Conservation (phyloP, 768 basidiomycete species). For the Russula virescens region DNA sequence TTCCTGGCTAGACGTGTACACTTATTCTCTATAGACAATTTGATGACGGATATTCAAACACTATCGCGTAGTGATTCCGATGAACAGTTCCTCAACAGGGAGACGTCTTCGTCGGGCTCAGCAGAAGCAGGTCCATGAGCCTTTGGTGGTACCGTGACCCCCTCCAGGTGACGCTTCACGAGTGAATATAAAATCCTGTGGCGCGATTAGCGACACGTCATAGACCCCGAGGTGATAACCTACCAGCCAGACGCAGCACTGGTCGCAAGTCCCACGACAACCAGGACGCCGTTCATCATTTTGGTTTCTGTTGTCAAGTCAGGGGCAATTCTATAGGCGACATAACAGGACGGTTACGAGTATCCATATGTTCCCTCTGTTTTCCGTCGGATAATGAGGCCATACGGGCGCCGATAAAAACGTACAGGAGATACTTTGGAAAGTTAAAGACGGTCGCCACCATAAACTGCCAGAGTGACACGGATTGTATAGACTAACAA, state of each 20-base stretch:
- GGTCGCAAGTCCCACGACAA: constrained; percentile 54
- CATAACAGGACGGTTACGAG: constrained; percentile 40
- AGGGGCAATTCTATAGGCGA: neutral
- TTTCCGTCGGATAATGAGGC: constrained; percentile 72
- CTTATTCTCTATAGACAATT: neutral
- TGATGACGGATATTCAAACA: neutral
- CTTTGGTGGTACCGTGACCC: constrained; percentile 36
- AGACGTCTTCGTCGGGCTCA: constrained; percentile 54
- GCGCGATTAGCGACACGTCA: constrained; percentile 15
- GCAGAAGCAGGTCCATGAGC: constrained; percentile 53
- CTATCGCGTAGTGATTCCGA: constrained; percentile 26
- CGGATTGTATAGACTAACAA: constrained; percentile 62
- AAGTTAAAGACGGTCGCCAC: constrained; percentile 65
- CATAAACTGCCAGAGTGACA: constrained; percentile 69
- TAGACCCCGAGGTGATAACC: constrained; percentile 26
- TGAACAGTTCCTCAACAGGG: constrained; percentile 39
- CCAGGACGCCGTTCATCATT: constrained; percentile 54
- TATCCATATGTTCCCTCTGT: constrained; percentile 69
- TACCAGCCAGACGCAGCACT: constrained; percentile 64
- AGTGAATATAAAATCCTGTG: constrained; percentile 60
- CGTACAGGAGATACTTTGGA: constrained; percentile 66
- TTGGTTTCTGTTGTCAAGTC: constrained; percentile 45
- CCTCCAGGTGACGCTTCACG: constrained; percentile 50
- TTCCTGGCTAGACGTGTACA: neutral
- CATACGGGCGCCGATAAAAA: constrained; percentile 74